phyloP scores from a whole-genome alignment of 805 yeast species.

The Sugiyamaella americana region DNA sequence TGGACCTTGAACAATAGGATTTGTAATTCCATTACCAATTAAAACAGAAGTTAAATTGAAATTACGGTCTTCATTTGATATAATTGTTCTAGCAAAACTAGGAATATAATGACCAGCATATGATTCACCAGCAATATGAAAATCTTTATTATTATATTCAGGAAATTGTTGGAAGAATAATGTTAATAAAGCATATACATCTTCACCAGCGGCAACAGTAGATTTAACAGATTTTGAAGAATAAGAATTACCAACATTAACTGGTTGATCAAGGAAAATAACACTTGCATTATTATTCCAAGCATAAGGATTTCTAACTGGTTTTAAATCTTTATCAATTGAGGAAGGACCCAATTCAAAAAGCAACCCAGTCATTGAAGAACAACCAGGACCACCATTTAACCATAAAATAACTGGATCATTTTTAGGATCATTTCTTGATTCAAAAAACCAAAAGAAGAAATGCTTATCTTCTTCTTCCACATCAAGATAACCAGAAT shows the following conservation, averaged over 20 bases:
- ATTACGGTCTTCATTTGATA: constrained; percentile 53
- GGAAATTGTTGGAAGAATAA: constrained; percentile 72
- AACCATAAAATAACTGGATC: constrained; percentile 86
- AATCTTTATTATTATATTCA: constrained; percentile 54
- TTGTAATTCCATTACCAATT: constrained; percentile 90
- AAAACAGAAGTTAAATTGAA: constrained; percentile 69
- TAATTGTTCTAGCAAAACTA: constrained; percentile 75
- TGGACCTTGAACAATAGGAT: constrained; percentile 71
- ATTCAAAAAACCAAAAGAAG: constrained; percentile 79
- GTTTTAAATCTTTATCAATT: constrained; percentile 53
- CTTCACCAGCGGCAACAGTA: constrained; percentile 79
- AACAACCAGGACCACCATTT: constrained; percentile 95
- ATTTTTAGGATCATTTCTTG: constrained; percentile 77
- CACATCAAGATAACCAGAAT: constrained; percentile 79
- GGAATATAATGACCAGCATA: constrained; percentile 92
- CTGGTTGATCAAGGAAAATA: constrained; percentile 84
- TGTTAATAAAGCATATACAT: constrained; percentile 72
- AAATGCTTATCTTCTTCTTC: constrained; percentile 79
- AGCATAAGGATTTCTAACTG: constrained; percentile 64
- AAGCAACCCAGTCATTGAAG: constrained; percentile 79
- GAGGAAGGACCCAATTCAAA: constrained; percentile 83
- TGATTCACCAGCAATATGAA: constrained; percentile 88
- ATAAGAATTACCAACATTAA: constrained; percentile 74
- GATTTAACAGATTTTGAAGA: constrained; percentile 56
- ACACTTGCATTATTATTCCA: constrained; percentile 86